A percentile compares a stretch with the other conserved stretches of the same genome.
phyloP scores from a whole-genome alignment of 1,284 basidiomycete genomes.

The Inonotus hispidus region DNA sequence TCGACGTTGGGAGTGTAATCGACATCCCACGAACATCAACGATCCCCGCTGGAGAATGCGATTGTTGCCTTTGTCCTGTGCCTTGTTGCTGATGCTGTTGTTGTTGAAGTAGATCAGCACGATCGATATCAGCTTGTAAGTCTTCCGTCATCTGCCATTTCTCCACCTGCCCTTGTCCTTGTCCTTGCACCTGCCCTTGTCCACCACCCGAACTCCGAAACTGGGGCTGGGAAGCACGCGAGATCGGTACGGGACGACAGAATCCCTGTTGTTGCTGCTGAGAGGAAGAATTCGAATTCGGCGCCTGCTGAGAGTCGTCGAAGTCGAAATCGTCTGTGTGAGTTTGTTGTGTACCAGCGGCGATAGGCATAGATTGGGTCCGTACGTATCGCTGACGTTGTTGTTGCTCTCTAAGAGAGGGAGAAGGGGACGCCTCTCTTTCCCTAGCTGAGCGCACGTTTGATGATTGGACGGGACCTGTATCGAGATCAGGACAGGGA shows the following conservation, averaged over 20 bases:
- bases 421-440: constrained; percentile 65
- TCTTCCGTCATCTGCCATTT: constrained; percentile 64
- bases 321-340: neutral
- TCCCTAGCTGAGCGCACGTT: constrained; percentile 3
- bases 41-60: constrained; percentile 1
- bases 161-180: constrained; percentile 37
- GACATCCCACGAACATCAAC: constrained; percentile 10
- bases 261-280: neutral
- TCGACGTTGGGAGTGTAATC: constrained; percentile 9
- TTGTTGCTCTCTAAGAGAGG: constrained; percentile 46
- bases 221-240: constrained; percentile 44
- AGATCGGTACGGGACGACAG: constrained; percentile 34
- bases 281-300: neutral
- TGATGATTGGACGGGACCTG: constrained; percentile 5
- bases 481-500: neutral
- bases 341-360: constrained; percentile 34
- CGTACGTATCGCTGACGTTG: constrained; percentile 49
- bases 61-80: neutral
- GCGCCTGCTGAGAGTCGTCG: neutral
- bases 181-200: constrained; percentile 28
- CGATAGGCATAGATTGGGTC: constrained; percentile 55
- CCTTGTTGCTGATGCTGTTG: neutral
- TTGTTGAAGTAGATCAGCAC: constrained; percentile 41
- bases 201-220: constrained; percentile 21
- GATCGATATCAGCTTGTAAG: constrained; percentile 63